Percentiles rank a stretch among this genome's conserved stretches.
Evolutionary conservation across 2,329 filamentous ascomycete genomes (phyloP).

Genomic region (Verticillium longisporum): DNA sequence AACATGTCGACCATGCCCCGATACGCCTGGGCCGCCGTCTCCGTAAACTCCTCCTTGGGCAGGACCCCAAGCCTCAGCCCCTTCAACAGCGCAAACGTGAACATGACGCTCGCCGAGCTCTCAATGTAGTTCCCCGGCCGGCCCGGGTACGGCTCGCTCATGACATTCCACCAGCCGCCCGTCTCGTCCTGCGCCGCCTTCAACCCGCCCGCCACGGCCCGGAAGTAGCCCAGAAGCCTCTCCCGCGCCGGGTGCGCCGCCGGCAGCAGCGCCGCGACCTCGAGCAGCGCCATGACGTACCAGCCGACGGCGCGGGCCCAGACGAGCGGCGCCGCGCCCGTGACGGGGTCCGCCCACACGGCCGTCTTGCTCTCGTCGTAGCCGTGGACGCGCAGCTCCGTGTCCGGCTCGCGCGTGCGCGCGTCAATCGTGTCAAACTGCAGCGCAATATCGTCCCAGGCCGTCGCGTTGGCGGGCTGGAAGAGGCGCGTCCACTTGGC

Average conservation of each 20-base stretch:
- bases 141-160: conserved; percentile 40
- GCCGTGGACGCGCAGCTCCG: conserved; percentile 43
- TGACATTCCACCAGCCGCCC: conserved; percentile 54
- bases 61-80: conserved; percentile 25
- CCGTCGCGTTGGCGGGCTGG: conserved; percentile 27
- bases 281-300: conserved; percentile 45
- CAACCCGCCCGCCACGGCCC: conserved; percentile 31
- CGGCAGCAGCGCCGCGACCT: conserved; percentile 39
- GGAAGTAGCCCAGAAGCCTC: conserved; percentile 29
- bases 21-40: conserved; percentile 18
- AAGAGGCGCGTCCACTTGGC: conserved; percentile 30
- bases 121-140: conserved; percentile 52
- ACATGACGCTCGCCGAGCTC: conserved; percentile 52
- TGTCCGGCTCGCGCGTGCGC: conserved; percentile 29
- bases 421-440: conserved; percentile 38
- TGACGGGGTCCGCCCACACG: conserved; percentile 41
- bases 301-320: conserved; percentile 48
- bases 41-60: conserved; percentile 12
- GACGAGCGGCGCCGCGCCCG: conserved; percentile 45
- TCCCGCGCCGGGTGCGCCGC: conserved; percentile 25
- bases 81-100: conserved; percentile 43
- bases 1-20: conserved; percentile 32
- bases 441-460: conserved; percentile 34
- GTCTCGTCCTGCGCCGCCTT: conserved; percentile 30
- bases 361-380: conserved; percentile 43